Evolutionary conservation across 768 basidiomycete genomes (phyloP).

Genomic region (Daedalea quercina): DNA sequence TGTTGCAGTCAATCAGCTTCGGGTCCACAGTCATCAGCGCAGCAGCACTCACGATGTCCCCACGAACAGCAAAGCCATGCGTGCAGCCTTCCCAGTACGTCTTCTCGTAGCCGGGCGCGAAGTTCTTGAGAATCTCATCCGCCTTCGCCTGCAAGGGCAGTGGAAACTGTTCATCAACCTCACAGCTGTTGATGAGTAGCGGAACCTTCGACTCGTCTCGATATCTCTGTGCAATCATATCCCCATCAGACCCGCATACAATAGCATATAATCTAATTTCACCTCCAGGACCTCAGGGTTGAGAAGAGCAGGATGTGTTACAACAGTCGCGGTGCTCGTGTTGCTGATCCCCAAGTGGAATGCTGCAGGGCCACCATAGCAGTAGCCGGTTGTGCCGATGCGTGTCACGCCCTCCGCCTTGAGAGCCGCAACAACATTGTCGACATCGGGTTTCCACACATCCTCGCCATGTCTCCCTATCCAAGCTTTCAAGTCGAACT

Average conservation of each 20-base stretch:
- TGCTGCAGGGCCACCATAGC: conserved; percentile 37
- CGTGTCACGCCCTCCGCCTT: conserved; percentile 30
- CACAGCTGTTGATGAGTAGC: conserved; percentile 36
- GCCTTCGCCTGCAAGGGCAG: conserved; percentile 24
- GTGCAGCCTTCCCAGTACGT: conserved; percentile 25
- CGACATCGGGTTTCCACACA: conserved; percentile 27
- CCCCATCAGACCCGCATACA: not conserved
- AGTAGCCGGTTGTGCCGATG: conserved; percentile 37
- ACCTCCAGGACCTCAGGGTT: conserved; percentile 33
- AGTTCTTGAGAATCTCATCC: conserved; percentile 33
- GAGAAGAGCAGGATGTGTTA: conserved; percentile 43
- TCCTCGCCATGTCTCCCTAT: conserved; percentile 25
- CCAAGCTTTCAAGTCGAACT: conserved; percentile 29
- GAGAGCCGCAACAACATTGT: conserved; percentile 32
- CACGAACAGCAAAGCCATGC: conserved; percentile 36
- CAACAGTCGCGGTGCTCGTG: conserved; percentile 30
- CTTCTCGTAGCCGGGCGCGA: conserved; percentile 31
- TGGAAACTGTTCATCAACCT: conserved; percentile 28
- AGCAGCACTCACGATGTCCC: conserved; percentile 23
- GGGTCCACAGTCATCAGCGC: too few relatives aligned
- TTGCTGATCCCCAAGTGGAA: conserved; percentile 40
- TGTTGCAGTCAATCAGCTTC: conserved; percentile 14
- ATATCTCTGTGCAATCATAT: conserved; percentile 25
- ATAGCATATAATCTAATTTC: not conserved
- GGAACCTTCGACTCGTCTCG: conserved; percentile 28